These are phyloP conservation scores for Colletotrichum tanaceti DNA, from an alignment of 2,329 filamentous ascomycete genomes.

Conservation along the genomic window DNA sequence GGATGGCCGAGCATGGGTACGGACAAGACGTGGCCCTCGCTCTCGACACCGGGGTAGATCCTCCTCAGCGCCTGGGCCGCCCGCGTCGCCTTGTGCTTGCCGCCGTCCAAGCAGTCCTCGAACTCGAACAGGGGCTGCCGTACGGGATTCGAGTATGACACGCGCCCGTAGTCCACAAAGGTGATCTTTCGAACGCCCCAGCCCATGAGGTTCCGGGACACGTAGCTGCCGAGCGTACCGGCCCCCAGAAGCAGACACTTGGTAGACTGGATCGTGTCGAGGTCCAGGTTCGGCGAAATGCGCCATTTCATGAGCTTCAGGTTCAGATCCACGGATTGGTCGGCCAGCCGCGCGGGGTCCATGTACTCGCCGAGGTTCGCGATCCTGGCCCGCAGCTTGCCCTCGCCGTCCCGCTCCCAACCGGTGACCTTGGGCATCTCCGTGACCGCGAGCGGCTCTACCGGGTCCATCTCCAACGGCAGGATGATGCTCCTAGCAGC, in stretches of 20 bases:
- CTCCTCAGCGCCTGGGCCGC: slow-evolving; percentile 84
- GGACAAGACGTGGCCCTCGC: slow-evolving; percentile 81
- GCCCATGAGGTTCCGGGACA: slow-evolving; percentile 89
- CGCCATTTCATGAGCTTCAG: slow-evolving; percentile 99
- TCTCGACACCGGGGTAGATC: slow-evolving; percentile 92
- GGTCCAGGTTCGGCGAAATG: slow-evolving; percentile 86
- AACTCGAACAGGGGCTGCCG: slow-evolving; percentile 94
- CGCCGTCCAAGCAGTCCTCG: slow-evolving; percentile 86
- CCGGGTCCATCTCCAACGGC: slow-evolving; percentile 67
- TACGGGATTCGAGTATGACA: slow-evolving; percentile 97
- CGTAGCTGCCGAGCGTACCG: slow-evolving; percentile 93
- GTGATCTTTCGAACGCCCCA: slow-evolving; percentile 97
- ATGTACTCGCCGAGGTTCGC: slow-evolving; percentile 92
- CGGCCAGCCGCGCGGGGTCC: slow-evolving; percentile 87
- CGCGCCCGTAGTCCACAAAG: slow-evolving; percentile 91
- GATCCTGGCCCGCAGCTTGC: slow-evolving; percentile 81
- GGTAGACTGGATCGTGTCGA: slow-evolving; percentile 89
- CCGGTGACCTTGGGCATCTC: slow-evolving; percentile 91
- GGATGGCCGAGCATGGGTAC: slow-evolving; percentile 98
- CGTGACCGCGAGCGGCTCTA: slow-evolving; percentile 56
- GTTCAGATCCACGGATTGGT: slow-evolving; percentile 95
- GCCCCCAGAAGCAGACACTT: slow-evolving; percentile 92
- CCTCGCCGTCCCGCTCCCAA: slow-evolving; percentile 87
- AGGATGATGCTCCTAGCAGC: slow-evolving; percentile 86
- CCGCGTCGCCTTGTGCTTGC: slow-evolving; percentile 82